Evolutionary conservation across 345 rosid species (phyloP).

Genomic region (Kernera saxatilis): DNA sequence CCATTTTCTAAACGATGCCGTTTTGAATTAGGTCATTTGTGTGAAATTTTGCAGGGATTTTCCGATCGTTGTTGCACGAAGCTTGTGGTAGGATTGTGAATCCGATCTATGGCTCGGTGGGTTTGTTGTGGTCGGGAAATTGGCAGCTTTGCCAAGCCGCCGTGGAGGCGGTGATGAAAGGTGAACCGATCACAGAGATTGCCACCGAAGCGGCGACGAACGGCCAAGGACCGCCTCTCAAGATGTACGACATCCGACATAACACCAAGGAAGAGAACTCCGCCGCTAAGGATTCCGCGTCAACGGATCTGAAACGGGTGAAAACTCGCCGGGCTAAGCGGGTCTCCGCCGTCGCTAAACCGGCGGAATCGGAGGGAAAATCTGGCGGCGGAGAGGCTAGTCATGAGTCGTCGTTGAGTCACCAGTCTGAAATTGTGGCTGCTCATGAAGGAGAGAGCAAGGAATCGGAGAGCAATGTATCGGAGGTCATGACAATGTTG

Average conservation of each 20-base stretch:
- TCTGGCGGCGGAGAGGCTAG: conserved; percentile 42
- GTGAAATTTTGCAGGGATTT: conserved; percentile 54
- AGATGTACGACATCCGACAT: conserved; percentile 86
- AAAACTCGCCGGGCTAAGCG: conserved; percentile 20
- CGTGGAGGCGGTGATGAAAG: conserved; percentile 81
- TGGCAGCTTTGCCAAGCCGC: conserved; percentile 97
- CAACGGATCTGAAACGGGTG: neutral
- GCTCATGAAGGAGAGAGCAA: conserved; percentile 49
- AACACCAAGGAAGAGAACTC: conserved; percentile 69
- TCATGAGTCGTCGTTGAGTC: conserved; percentile 88
- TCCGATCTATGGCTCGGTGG: conserved; percentile 96
- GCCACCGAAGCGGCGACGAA: conserved; percentile 68
- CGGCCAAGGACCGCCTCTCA: conserved; percentile 77
- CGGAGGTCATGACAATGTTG: conserved; percentile 35
- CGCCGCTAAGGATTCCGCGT: conserved; percentile 7
- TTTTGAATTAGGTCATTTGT: neutral
- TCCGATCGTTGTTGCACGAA: conserved; percentile 89
- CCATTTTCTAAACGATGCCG: neutral
- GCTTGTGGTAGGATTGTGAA: conserved; percentile 98
- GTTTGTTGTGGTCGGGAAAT: conserved; percentile 84
- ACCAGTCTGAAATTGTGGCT: conserved; percentile 60
- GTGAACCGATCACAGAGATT: conserved; percentile 66
- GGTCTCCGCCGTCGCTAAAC: neutral
- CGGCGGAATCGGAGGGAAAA: conserved; percentile 17
- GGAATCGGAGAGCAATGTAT: conserved; percentile 56